Evolutionary conservation across 1,139 yeast species (phyloP).

Genomic region (Entelexis paramagnoliae): DNA sequence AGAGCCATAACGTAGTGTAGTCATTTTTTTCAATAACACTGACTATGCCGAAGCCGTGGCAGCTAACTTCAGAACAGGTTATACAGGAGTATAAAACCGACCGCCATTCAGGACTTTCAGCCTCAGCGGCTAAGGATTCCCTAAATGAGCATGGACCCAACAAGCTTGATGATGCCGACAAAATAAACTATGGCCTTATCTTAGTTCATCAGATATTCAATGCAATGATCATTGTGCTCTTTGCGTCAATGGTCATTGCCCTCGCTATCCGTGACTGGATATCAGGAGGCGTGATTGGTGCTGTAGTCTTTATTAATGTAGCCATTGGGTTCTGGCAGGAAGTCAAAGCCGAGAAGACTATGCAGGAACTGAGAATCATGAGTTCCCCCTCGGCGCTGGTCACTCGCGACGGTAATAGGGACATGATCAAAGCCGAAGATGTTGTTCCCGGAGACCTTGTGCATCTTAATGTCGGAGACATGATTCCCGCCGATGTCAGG

Average conservation of each 20-base stretch:
- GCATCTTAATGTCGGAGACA: conserved; percentile 78
- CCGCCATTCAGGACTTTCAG: conserved; percentile 40
- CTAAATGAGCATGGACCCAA: conserved; percentile 43
- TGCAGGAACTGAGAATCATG: conserved; percentile 61
- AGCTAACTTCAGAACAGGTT: conserved; percentile 6
- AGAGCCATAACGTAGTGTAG: too few relatives aligned
- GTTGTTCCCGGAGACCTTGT: conserved; percentile 84
- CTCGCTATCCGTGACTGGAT: conserved; percentile 71
- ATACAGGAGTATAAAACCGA: conserved; percentile 8
- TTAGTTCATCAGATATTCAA: conserved; percentile 62
- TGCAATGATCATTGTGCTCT: conserved; percentile 68
- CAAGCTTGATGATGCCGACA: conserved; percentile 49
- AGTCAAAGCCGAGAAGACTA: conserved; percentile 64
- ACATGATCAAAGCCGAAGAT: conserved; percentile 52
- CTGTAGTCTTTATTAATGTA: conserved; percentile 57
- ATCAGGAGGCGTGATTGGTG: conserved; percentile 72
- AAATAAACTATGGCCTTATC: conserved; percentile 48
- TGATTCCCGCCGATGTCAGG: conserved; percentile 89
- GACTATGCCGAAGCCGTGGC: conserved; percentile 16
- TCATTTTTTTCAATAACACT: background rate
- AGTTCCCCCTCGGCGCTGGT: conserved; percentile 68
- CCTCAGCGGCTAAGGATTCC: conserved; percentile 33
- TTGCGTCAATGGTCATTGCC: conserved; percentile 66
- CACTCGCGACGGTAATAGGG: conserved; percentile 51
- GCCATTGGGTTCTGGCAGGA: conserved; percentile 64